Base-by-base conservation (phyloP, 108 stramenopile genomes). In the Cyclotella distinguenda region DNA sequence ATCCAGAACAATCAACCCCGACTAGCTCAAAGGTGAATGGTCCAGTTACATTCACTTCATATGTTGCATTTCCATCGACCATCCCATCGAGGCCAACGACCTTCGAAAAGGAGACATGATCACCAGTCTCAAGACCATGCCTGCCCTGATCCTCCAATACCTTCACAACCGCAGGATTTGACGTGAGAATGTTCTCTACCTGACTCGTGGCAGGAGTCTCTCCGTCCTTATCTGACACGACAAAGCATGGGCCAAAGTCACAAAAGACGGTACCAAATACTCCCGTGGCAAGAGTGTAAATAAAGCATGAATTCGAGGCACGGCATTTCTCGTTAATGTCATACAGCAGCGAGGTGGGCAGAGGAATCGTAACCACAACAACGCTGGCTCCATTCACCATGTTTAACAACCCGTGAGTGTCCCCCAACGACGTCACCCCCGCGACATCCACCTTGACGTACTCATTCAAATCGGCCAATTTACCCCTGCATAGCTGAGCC, bases 71-170 rank as follows among this genome's bases (percentile, higher is more conserved):
- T 31, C 66, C 84, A 22, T 79, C 75, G 68, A 95, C 68, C 45
- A 52, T 30, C 13, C 87, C 87, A 31, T 81, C 67, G 18, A 87
- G 39, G 28, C 96, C 97, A 80, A 89, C 80, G 47, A 95, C 78
- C 51, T 87, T 87, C 30, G 93, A 82, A 83, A 98, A 92, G 11
- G 78, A 86, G 13, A 98, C 96, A 28, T 77, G 71, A 75, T 98
- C 97, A 16, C 99, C 99, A 6, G 92, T 89, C 53, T 93, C 94
- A 26, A 99, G 65, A 52, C 96, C 96, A 79, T 98, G 97, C 60
- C 98, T 84, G 4, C 93, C 93, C 55, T 97, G 95, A 70, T 98
- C 97, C 56, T 98, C 97, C 77, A 97, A 66, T 10, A 95, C 94
- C 43, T 97, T 97, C 68, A 98, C 93, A 21, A 93, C 78, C 4